Evolutionary conservation across 2,329 filamentous ascomycete genomes (phyloP).

Genomic region (Chaetomium strumarium): DNA sequence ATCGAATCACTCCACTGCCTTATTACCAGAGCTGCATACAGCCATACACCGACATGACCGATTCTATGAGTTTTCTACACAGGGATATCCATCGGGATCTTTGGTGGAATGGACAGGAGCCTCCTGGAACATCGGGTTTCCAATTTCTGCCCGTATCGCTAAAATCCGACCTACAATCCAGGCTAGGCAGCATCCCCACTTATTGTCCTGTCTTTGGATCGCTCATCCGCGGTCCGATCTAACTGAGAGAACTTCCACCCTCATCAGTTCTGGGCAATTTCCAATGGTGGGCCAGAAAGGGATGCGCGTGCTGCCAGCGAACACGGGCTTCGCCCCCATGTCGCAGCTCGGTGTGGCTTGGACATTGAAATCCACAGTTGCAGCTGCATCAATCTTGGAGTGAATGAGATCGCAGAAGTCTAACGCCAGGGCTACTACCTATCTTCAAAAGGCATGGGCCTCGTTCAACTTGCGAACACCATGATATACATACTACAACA

Average conservation of each 20-base stretch:
- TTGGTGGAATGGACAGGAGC: not conserved
- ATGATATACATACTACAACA: no score
- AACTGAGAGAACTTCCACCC: not conserved
- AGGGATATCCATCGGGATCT: not conserved
- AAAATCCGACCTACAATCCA: not conserved
- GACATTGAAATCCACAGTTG: constrained; percentile 8
- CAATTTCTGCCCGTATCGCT: constrained; percentile 1
- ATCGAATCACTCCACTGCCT: no score
- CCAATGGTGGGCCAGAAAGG: not conserved
- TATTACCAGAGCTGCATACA: no score
- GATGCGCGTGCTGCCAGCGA: not conserved
- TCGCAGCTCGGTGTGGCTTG: constrained; percentile 14
- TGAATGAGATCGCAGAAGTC: no score
- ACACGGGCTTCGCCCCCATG: constrained; percentile 4
- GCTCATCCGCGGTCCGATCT: constrained; percentile 5
- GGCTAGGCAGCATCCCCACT: not conserved
- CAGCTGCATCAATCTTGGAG: not conserved
- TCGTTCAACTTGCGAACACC: no score
- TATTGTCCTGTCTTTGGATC: constrained; percentile 1
- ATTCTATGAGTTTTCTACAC: no score
- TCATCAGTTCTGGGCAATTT: constrained; percentile 10
- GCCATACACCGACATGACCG: no score
- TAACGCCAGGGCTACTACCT: no score
- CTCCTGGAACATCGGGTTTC: not conserved
- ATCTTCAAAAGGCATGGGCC: not conserved